Conservation (phyloP, 1,284 basidiomycete genomes). For the Flammula alnicola region DNA sequence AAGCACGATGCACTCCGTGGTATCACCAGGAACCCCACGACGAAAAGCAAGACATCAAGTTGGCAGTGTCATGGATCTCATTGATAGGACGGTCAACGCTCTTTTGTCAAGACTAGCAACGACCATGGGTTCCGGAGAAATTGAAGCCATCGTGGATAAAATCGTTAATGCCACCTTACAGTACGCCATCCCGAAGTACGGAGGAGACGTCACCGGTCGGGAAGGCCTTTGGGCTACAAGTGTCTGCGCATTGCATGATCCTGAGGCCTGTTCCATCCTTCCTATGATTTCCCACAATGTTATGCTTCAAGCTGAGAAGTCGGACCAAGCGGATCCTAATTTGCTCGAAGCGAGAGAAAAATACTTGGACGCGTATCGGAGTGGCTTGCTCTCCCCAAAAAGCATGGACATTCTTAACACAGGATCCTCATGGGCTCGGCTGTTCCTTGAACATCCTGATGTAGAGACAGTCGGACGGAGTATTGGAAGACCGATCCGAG, state of each 20-base stretch:
- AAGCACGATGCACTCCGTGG: constrained; percentile 53
- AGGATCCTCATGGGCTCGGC: constrained; percentile 66
- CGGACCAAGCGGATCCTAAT: constrained; percentile 36
- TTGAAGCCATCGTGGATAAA: constrained; percentile 65
- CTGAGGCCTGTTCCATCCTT: constrained; percentile 56
- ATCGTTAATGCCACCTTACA: constrained; percentile 76
- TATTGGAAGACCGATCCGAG: constrained; percentile 65
- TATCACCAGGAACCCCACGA: constrained; percentile 48
- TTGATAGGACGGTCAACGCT: constrained; percentile 64
- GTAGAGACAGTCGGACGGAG: constrained; percentile 62
- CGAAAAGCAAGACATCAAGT: constrained; percentile 58
- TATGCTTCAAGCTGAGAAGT: constrained; percentile 33
- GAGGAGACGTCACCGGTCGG: constrained; percentile 38
- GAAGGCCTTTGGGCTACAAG: constrained; percentile 53
- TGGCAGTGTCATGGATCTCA: constrained; percentile 75
- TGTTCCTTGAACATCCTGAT: constrained; percentile 82
- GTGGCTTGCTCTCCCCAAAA: constrained; percentile 59
- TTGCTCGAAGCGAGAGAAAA: constrained; percentile 43
- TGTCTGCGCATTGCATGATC: constrained; percentile 62
- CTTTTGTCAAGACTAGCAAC: constrained; percentile 56
- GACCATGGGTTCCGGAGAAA: constrained; percentile 60
- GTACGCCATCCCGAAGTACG: constrained; percentile 69
- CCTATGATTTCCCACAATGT: constrained; percentile 56
- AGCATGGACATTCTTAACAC: constrained; percentile 64
- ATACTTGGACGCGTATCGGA: constrained; percentile 68